Conservation (phyloP, 768 basidiomycete species). For the Hypholoma fasciculare region DNA sequence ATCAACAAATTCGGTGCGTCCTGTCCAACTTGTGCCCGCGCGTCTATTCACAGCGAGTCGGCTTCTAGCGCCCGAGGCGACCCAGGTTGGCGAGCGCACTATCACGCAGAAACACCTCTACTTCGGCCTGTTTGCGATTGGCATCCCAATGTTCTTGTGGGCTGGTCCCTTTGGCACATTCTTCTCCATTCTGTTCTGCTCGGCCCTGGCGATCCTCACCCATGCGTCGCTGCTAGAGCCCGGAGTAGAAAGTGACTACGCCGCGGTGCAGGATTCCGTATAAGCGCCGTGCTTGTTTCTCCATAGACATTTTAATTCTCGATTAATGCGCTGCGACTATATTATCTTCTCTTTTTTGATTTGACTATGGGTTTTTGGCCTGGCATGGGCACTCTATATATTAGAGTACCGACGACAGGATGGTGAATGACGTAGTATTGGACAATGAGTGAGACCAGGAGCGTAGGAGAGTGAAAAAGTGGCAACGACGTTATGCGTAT, state of each 20-base stretch:
- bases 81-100: slow-evolving; percentile 77
- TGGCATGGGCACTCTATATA: slow-evolving; percentile 8
- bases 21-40: not conserved
- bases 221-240: slow-evolving; percentile 93
- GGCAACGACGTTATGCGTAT: slow-evolving; percentile 9
- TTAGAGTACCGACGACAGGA: slow-evolving; percentile 8
- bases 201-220: slow-evolving; percentile 76
- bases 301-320: slow-evolving; percentile 7
- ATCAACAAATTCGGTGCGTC: slow-evolving; percentile 84
- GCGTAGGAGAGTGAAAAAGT: slow-evolving; percentile 8
- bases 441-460: slow-evolving; percentile 12
- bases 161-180: slow-evolving; percentile 77
- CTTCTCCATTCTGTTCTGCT: slow-evolving; percentile 95
- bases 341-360: slow-evolving; percentile 9
- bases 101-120: slow-evolving; percentile 92
- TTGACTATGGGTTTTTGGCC: slow-evolving; percentile 12
- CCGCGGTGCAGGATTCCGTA: slow-evolving; percentile 69
- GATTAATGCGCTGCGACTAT: slow-evolving; percentile 17
- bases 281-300: slow-evolving; percentile 27
- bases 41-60: not conserved
- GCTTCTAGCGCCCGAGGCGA: slow-evolving; percentile 72
- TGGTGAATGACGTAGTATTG: slow-evolving; percentile 10
- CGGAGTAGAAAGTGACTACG: slow-evolving; percentile 93
- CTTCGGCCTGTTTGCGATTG: slow-evolving; percentile 86
- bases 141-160: slow-evolving; percentile 83